Evolutionary conservation across 2,329 filamentous ascomycete genomes (phyloP).

Genomic region (Hirsutella rhossiliensis): DNA sequence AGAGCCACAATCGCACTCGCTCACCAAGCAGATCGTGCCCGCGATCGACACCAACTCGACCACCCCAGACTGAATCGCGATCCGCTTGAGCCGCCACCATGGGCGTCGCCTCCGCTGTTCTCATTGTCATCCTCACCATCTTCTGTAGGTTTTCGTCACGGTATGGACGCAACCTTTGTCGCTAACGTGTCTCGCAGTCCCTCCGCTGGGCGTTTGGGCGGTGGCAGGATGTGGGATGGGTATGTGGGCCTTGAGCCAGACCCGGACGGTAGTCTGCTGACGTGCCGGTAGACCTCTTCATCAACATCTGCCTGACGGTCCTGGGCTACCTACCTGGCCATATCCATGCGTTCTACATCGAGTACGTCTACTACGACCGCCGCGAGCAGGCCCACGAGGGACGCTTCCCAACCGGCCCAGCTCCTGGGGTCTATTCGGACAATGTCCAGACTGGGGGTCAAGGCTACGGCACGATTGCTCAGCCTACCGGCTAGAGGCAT

Average conservation of each 20-base stretch:
- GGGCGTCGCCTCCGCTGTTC: conserved; percentile 34
- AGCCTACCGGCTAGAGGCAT: conserved; percentile 9
- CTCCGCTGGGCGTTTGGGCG: conserved; percentile 50
- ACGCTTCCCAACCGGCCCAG: conserved; percentile 36
- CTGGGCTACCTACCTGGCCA: conserved; percentile 67
- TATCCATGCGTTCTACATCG: conserved; percentile 68
- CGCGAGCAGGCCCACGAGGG: conserved; percentile 51
- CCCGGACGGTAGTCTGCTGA: not conserved
- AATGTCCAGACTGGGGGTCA: conserved; percentile 62
- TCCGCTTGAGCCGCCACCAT: conserved; percentile 21
- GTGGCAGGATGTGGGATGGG: conserved; percentile 52
- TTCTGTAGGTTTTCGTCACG: conserved; percentile 27
- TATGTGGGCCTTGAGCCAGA: conserved; percentile 12
- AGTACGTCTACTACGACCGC: conserved; percentile 74
- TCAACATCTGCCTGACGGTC: conserved; percentile 56
- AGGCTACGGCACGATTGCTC: conserved; percentile 43
- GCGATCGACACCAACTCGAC: too few species aligned
- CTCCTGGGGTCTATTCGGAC: conserved; percentile 61
- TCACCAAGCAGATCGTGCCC: too few species aligned
- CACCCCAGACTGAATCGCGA: too few species aligned
- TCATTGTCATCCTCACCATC: conserved; percentile 40
- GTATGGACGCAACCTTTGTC: not conserved
- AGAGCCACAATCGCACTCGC: too few species aligned
- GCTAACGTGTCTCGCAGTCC: conserved; percentile 35
- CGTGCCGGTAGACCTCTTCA: conserved; percentile 36